Base-by-base conservation (phyloP, 176 grass and related monocot genomes). In the Triticum turgidum region DNA sequence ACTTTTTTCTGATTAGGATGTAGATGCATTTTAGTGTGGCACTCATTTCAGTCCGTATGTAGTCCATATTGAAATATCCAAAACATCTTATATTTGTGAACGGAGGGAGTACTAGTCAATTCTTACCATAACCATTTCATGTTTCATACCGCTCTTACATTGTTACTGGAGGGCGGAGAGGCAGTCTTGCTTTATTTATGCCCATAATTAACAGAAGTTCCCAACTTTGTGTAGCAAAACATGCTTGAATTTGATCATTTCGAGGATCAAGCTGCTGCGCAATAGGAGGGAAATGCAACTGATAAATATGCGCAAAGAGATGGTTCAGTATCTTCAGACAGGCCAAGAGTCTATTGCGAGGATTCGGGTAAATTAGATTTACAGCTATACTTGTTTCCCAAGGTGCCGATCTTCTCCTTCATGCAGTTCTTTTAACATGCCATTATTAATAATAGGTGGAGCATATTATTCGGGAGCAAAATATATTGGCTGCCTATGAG, bases 401-500 rank as follows among this genome's bases (percentile, higher is more conserved):
- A 54, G 4, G 20, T 37, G 72, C 21, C 14, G 30, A 37, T 82
- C 82, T 83, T 80, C 7, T 61, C 45, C 30, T 33, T 15, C 18
- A 30, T 81, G 11, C 35, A 18, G 30, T 69, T 87, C 10, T 68
- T 68, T 32, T 87, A 74, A 73, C 34, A 11, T 76, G 54, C 87
- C 10, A 29, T 68, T 81, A 49, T 84, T 92, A 80, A 83, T 84
- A 35, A 79, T 74, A 96, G 94, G 94, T 99, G 80, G 97, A 99
- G 83, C 90, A 96, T 67, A 86, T 99, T 81, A 99, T 99, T 59
- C 92, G 89, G 32, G 97, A 99, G 77, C 92, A 94, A 73, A 96
- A 99, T 85, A 93, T 94, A 92, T 86, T 99, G 83, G 97, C 97
- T 85, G 97, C 94, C 12, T 99, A 99, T 58, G 97, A 99, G 77